These are phyloP conservation scores for Albugo laibachii DNA, from an alignment of 352 stramenopile species.

Conservation along the genomic window DNA sequence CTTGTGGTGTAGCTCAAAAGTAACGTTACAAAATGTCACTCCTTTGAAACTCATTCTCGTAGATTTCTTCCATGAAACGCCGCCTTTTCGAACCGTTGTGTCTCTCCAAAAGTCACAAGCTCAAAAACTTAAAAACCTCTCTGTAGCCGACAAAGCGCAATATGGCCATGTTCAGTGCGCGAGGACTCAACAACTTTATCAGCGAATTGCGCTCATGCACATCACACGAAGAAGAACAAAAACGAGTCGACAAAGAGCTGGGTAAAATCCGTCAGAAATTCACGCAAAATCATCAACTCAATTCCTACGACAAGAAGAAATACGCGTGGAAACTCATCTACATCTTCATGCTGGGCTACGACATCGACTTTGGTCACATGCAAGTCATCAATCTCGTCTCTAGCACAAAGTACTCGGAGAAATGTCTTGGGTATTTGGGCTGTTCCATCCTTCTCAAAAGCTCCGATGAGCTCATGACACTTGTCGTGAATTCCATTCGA, in stretches of 20 bases:
- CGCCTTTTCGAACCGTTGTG: no score
- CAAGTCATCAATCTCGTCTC: constrained; percentile 92
- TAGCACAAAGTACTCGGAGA: constrained; percentile 86
- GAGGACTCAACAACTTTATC: constrained; percentile 71
- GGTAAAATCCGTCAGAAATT: constrained; percentile 97
- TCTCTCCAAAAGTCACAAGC: no score
- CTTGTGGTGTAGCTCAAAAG: constrained; percentile 34
- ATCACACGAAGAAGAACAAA: constrained; percentile 86
- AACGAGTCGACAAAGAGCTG: constrained; percentile 94
- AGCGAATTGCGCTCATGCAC: constrained; percentile 47
- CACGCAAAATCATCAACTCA: constrained; percentile 65
- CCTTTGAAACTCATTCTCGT: no score
- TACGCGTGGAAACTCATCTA: constrained; percentile 99
- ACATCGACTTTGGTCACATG: constrained; percentile 97
- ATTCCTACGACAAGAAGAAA: constrained; percentile 96
- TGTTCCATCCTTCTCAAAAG: constrained; percentile 90
- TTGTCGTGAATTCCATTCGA: constrained; percentile 93
- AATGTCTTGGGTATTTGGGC: constrained; percentile 92
- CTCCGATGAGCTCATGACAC: constrained; percentile 69
- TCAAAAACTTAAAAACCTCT: no score
- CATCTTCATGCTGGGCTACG: constrained; percentile 98
- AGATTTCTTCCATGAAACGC: no score
- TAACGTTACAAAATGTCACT: no score
- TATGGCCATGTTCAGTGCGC: constrained; percentile 66
- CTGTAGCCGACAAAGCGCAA: background rate